A percentile compares a stretch with the other conserved stretches of the same genome.
Evolutionary conservation across 2,329 filamentous ascomycete genomes (phyloP).

Genomic region (Monascus ruber): DNA sequence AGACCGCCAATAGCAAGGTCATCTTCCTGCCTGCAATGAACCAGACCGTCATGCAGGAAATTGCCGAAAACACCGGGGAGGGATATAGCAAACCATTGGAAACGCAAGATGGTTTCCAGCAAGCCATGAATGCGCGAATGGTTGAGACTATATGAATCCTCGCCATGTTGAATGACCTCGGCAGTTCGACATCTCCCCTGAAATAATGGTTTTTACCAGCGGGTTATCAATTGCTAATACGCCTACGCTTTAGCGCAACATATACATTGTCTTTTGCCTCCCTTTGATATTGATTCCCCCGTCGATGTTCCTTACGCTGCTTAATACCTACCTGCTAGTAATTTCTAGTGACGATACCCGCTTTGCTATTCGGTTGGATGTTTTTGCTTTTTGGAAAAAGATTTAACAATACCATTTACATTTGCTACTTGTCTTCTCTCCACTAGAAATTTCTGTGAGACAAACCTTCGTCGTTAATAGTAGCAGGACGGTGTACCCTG

Average conservation of each 20-base stretch:
- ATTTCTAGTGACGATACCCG: slow-evolving; percentile 22
- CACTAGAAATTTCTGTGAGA: too few species aligned
- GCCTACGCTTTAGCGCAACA: too few species aligned
- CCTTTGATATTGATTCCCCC: background rate
- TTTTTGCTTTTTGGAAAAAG: background rate
- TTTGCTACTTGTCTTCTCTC: too few species aligned
- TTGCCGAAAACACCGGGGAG: slow-evolving; percentile 44
- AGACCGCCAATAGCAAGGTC: slow-evolving; percentile 77
- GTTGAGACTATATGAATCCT: slow-evolving; percentile 68
- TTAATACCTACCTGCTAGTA: slow-evolving; percentile 1
- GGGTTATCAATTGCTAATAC: background rate
- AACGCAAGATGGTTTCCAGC: slow-evolving; percentile 55
- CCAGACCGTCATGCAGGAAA: slow-evolving; percentile 45
- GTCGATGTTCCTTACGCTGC: background rate
- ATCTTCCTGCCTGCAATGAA: slow-evolving; percentile 64
- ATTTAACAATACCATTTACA: slow-evolving; percentile 1
- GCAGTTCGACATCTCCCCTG: slow-evolving; percentile 8
- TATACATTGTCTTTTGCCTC: background rate
- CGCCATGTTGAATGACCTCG: background rate
- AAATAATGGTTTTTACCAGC: background rate
- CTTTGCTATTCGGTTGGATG: slow-evolving; percentile 11
- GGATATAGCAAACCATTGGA: slow-evolving; percentile 40
- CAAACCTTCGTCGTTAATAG: too few species aligned
- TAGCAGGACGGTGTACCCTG: too few species aligned
- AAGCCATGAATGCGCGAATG: slow-evolving; percentile 68